Base-by-base conservation (phyloP, 192 early-diverging fungal species). In the Backusella tarrabulga region DNA sequence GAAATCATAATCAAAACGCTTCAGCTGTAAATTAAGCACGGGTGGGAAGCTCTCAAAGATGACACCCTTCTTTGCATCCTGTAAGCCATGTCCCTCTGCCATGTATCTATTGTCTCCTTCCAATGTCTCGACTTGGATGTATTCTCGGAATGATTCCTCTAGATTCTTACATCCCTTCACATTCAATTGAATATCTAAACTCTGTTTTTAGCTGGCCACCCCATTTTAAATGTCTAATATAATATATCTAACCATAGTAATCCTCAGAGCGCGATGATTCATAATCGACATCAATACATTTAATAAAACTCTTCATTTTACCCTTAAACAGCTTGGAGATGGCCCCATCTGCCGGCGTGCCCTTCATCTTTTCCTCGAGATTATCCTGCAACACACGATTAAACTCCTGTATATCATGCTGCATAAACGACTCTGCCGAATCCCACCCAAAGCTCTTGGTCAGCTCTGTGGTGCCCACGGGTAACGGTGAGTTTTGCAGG, bases 391-490 rank as follows among this genome's bases (percentile, higher is more conserved):
- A 85, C 14, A 98, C 96, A 66, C 98, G 90, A 83, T 98, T 97
- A 78, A 99, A 97, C 81, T 98, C 97, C 80, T 98, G 97, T 23
- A 98, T 94, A 83, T 99, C 98, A 79, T 99, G 98, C 87, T 99
- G 97, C 88, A 91, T 93, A 77, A 98, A 99, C 17, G 95, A 92
- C 38, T 98, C 98, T 56, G 91, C 70, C 7, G 96, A 93, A 81
- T 97, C 93, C 98, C 98, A 99, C 15, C 98, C 98, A 91, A 99
- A 99, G 2, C 95, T 97, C 79, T 93, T 93, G 44, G 98, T 99
- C 74, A 99, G 84, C 85, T 98, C 98, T 1, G 88, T 96, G 0
- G 98, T 99, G 38, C 80, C 94, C 40, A 99, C 95, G 1, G 97
- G 82, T 21, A 85, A 77, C n/a, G 87, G 72, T 40, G 87, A 89